A percentile compares a stretch with the other conserved stretches of the same genome.
phyloP scores from a whole-genome alignment of 768 basidiomycete genomes.

The Cubamyces sp. region DNA sequence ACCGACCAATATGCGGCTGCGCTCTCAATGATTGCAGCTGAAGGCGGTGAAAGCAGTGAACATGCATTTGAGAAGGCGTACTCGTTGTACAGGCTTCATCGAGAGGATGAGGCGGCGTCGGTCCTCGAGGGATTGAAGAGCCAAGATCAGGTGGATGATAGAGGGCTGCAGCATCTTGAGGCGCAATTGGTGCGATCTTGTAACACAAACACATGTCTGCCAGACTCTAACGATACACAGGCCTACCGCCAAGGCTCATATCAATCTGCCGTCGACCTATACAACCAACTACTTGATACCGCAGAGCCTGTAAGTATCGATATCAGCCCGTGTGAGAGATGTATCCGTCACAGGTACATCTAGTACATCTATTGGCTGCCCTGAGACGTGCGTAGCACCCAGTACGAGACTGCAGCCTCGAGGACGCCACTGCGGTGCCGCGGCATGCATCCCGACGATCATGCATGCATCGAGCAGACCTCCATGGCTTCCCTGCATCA shows the following conservation, averaged over 20 bases:
- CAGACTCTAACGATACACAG: slow-evolving; percentile 42
- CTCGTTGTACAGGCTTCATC: slow-evolving; percentile 82
- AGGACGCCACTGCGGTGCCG: not conserved
- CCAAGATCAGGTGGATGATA: slow-evolving; percentile 43
- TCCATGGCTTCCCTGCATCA: slow-evolving; percentile 3
- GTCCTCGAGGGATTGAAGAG: slow-evolving; percentile 55
- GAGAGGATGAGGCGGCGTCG: slow-evolving; percentile 65
- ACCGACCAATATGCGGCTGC: slow-evolving; percentile 81
- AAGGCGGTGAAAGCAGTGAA: not conserved
- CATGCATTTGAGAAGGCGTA: slow-evolving; percentile 77
- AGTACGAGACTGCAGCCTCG: not conserved
- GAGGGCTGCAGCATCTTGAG: slow-evolving; percentile 78
- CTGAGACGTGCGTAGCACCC: too few relatives aligned
- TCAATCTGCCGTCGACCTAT: slow-evolving; percentile 72
- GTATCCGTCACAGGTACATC: too few relatives aligned
- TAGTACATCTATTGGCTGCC: too few relatives aligned
- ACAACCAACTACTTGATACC: slow-evolving; percentile 79
- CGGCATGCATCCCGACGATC: not conserved
- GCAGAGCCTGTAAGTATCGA: slow-evolving; percentile 67
- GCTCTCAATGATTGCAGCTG: slow-evolving; percentile 47
- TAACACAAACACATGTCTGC: slow-evolving; percentile 15
- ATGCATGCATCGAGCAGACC: not conserved
- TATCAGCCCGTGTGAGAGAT: slow-evolving; percentile 31
- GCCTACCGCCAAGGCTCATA: slow-evolving; percentile 80
- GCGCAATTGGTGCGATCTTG: slow-evolving; percentile 76